phyloP scores from a whole-genome alignment of 352 stramenopile genomes.

The Phytophthora boehmeriae region DNA sequence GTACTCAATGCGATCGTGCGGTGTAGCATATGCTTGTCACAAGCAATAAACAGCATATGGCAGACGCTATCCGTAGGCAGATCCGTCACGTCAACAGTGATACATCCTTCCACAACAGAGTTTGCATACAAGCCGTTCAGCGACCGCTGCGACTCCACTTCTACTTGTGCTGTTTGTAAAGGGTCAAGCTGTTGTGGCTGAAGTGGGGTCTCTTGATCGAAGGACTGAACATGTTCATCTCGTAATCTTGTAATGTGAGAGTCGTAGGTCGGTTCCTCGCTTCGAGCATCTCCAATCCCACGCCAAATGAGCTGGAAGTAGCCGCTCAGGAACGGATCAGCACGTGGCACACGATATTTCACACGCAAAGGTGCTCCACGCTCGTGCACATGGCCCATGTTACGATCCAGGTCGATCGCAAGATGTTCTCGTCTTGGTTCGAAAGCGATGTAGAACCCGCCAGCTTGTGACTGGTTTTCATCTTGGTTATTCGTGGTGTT shows the following conservation, averaged over 20 bases:
- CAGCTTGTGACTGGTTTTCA: neutral
- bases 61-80: conserved; percentile 53
- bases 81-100: conserved; percentile 48
- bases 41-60: conserved; percentile 66
- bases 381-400: conserved; percentile 51
- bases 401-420: conserved; percentile 24
- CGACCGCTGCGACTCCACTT: conserved; percentile 10
- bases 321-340: conserved; percentile 49
- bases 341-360: conserved; percentile 49
- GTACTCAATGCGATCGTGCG: conserved; percentile 64
- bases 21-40: conserved; percentile 60
- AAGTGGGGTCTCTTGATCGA: conserved; percentile 28
- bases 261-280: conserved; percentile 62
- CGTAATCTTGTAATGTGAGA: conserved; percentile 37
- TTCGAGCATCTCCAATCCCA: conserved; percentile 44
- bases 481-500: conserved; percentile 12
- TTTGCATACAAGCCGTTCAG: conserved; percentile 31
- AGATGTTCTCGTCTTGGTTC: conserved; percentile 50
- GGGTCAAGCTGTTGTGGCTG: conserved; percentile 27
- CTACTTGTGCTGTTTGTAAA: neutral
- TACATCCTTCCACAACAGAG: conserved; percentile 39
- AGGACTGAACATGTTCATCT: conserved; percentile 34
- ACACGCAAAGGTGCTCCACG: conserved; percentile 41
- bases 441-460: conserved; percentile 47
- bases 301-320: conserved; percentile 81